Percentiles rank a stretch among this genome's conserved stretches.
These are phyloP conservation scores for Hypoxylon sp. DNA, from an alignment of 2,329 filamentous ascomycete genomes.

Conservation along the genomic window DNA sequence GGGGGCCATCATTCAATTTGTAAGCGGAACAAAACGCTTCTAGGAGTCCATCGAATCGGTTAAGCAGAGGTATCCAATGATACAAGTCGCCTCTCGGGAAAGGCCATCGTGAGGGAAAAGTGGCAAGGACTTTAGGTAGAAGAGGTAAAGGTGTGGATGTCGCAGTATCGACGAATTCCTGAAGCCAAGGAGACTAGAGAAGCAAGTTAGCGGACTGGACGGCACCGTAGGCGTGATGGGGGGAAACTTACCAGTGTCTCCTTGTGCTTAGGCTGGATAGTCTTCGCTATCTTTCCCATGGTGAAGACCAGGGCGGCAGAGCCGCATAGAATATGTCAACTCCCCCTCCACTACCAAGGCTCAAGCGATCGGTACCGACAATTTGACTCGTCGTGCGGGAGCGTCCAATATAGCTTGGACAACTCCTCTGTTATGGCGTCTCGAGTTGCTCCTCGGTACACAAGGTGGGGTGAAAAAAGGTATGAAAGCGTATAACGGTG, in stretches of 20 bases:
- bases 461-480: slow-evolving; percentile 27
- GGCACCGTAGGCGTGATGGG: slow-evolving; percentile 17
- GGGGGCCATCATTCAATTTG: slow-evolving; percentile 79
- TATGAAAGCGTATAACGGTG: slow-evolving; percentile 14
- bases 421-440: slow-evolving; percentile 35
- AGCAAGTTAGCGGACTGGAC: slow-evolving; percentile 28
- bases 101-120: slow-evolving; percentile 90
- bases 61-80: slow-evolving; percentile 95
- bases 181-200: slow-evolving; percentile 82
- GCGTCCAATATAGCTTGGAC: slow-evolving; percentile 45
- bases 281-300: slow-evolving; percentile 75
- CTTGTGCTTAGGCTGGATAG: slow-evolving; percentile 71
- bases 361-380: slow-evolving; percentile 52
- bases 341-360: slow-evolving; percentile 66
- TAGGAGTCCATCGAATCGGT: slow-evolving; percentile 90
- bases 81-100: slow-evolving; percentile 96
- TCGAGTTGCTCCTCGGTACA: slow-evolving; percentile 29
- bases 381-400: slow-evolving; percentile 46
- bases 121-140: slow-evolving; percentile 77
- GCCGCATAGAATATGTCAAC: slow-evolving; percentile 60
- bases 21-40: slow-evolving; percentile 85
- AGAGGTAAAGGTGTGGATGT: slow-evolving; percentile 75
- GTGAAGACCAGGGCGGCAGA: slow-evolving; percentile 64
- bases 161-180: slow-evolving; percentile 78
- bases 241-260: slow-evolving; percentile 68